Percentiles rank a stretch among this genome's conserved stretches.
Conservation (phyloP, 2,329 filamentous ascomycete species). For the Colletotrichum sp. region DNA sequence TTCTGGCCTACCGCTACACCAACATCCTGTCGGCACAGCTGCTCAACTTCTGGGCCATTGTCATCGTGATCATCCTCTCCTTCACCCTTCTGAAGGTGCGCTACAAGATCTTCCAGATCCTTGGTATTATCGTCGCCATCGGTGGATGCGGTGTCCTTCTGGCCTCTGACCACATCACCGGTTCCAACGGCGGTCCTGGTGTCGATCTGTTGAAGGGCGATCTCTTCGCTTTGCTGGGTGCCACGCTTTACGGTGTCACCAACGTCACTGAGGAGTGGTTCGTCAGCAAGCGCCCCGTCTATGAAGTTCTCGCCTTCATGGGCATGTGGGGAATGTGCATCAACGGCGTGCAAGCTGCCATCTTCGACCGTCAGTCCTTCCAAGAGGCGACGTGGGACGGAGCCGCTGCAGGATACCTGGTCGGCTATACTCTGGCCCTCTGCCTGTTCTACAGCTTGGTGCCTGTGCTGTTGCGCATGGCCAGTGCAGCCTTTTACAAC, state of each 20-base stretch:
- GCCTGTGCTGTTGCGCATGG: conserved; percentile 87
- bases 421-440: conserved; percentile 88
- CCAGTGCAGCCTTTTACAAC: conserved; percentile 93
- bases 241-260: conserved; percentile 87
- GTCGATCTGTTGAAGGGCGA: conserved; percentile 87
- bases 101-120: conserved; percentile 85
- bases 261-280: conserved; percentile 97
- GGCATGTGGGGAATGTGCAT: conserved; percentile 88
- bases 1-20: conserved; percentile 90
- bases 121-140: conserved; percentile 88
- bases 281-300: conserved; percentile 83
- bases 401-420: conserved; percentile 78
- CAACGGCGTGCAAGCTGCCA: conserved; percentile 88
- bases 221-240: conserved; percentile 86
- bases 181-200: conserved; percentile 70
- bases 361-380: conserved; percentile 86
- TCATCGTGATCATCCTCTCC: conserved; percentile 86
- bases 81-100: conserved; percentile 84
- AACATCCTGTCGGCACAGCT: conserved; percentile 92
- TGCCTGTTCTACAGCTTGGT: conserved; percentile 86
- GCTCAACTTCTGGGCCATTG: conserved; percentile 98
- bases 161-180: conserved; percentile 84
- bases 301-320: conserved; percentile 92
- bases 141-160: conserved; percentile 89
- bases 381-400: conserved; percentile 67